These are phyloP conservation scores for Fusarium gaditjirri DNA, from an alignment of 2,329 filamentous ascomycete species.

Conservation along the genomic window DNA sequence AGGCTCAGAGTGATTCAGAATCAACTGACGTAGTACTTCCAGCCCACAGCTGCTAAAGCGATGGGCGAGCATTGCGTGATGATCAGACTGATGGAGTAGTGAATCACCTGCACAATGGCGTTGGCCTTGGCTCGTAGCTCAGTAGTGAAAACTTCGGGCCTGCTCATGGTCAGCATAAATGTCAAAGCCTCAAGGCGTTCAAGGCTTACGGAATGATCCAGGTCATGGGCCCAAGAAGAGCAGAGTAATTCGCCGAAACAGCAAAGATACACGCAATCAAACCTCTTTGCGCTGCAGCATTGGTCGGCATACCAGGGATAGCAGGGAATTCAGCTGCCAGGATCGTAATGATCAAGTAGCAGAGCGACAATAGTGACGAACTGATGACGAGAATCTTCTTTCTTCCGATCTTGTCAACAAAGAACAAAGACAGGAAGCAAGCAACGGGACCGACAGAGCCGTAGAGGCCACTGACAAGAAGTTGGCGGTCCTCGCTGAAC, in stretches of 20 bases:
- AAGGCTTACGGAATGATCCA: conserved; percentile 55
- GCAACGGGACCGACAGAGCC: conserved; percentile 52
- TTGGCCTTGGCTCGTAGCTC: conserved; percentile 55
- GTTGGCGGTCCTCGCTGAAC: conserved; percentile 50
- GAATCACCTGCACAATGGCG: conserved; percentile 53
- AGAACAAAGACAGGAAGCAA: conserved; percentile 52
- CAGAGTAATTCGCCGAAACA: conserved; percentile 49
- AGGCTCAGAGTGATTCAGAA: accelerated
- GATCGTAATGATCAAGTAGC: conserved; percentile 54
- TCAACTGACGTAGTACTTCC: conserved; percentile 53
- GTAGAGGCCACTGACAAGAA: conserved; percentile 54
- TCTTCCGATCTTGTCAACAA: conserved; percentile 52
- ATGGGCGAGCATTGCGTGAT: conserved; percentile 56
- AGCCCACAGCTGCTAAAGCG: conserved; percentile 51
- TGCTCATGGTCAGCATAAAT: not conserved
- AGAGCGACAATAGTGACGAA: conserved; percentile 49
- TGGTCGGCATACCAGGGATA: conserved; percentile 49
- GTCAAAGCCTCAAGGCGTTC: accelerated
- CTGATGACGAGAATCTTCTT: conserved; percentile 52
- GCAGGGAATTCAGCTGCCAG: conserved; percentile 52
- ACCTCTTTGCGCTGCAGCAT: conserved; percentile 51
- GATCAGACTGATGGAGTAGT: conserved; percentile 54
- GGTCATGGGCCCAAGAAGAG: conserved; percentile 54
- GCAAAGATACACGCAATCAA: conserved; percentile 55
- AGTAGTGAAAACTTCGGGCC: conserved; percentile 55